Evolutionary conservation across 148 eudicot species (phyloP).

Genomic region (Chenopodium formosanum): DNA sequence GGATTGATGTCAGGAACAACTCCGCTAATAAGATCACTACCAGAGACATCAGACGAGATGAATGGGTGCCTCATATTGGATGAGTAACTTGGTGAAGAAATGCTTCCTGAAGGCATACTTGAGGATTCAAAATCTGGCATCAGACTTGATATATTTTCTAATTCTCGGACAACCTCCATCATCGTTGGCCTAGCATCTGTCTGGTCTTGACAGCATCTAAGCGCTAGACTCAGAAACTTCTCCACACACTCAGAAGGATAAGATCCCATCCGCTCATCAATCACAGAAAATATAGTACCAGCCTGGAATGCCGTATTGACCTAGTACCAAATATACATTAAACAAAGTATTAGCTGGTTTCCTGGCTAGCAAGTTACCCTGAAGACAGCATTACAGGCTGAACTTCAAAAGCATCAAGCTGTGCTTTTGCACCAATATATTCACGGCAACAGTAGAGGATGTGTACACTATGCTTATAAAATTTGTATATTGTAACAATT

Average conservation of each 20-base stretch:
- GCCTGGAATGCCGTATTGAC: constrained; percentile 49
- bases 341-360: neutral
- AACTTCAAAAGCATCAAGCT: neutral
- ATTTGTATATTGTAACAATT: neutral
- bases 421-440: neutral
- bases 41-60: constrained; percentile 16
- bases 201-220: constrained; percentile 24
- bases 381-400: neutral
- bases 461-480: neutral
- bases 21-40: constrained; percentile 26
- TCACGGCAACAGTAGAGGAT: neutral
- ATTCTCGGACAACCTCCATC: constrained; percentile 27
- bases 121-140: constrained; percentile 16
- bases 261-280: constrained; percentile 63
- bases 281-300: constrained; percentile 51
- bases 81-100: constrained; percentile 21
- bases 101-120: neutral
- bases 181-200: constrained; percentile 24
- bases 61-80: constrained; percentile 6
- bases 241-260: constrained; percentile 52
- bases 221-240: constrained; percentile 23
- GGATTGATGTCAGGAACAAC: constrained; percentile 22
- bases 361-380: neutral
- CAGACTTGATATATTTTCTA: constrained; percentile 17
- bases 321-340: constrained; percentile 25